A percentile compares a stretch with the other conserved stretches of the same genome.
Conservation (phyloP, 768 basidiomycete species). For the Mycena floridula region DNA sequence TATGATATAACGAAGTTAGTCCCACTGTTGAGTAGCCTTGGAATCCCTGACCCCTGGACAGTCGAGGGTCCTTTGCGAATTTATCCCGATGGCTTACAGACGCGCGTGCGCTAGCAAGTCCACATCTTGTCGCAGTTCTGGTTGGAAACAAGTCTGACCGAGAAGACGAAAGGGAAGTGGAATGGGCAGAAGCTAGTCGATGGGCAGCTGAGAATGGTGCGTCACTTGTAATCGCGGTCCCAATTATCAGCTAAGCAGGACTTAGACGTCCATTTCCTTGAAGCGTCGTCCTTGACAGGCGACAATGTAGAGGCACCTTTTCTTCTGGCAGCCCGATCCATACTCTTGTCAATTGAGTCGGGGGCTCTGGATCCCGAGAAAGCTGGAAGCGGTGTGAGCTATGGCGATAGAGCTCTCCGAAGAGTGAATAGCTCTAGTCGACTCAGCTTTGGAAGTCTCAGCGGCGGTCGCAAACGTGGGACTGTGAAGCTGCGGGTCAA, state of each 20-base stretch:
- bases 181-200: slow-evolving; percentile 89
- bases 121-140: slow-evolving; percentile 82
- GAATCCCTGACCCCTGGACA: slow-evolving; percentile 24
- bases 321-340: slow-evolving; percentile 77
- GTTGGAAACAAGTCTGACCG: slow-evolving; percentile 95
- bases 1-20: slow-evolving; percentile 88
- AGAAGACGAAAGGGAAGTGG: slow-evolving; percentile 93
- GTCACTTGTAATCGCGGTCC: slow-evolving; percentile 8
- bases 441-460: slow-evolving; percentile 79
- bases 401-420: slow-evolving; percentile 89
- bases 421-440: slow-evolving; percentile 90
- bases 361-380: slow-evolving; percentile 90
- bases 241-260: not conserved
- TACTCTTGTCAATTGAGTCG: slow-evolving; percentile 86
- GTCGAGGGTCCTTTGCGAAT: slow-evolving; percentile 82
- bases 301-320: slow-evolving; percentile 96
- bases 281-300: slow-evolving; percentile 86
- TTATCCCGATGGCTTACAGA: slow-evolving; percentile 89
- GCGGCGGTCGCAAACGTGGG: slow-evolving; percentile 55
- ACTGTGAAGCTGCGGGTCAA: slow-evolving; percentile 56
- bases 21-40: slow-evolving; percentile 1
- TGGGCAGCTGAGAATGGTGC: slow-evolving; percentile 96
- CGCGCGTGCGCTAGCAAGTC: slow-evolving; percentile 87
- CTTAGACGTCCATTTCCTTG: slow-evolving; percentile 87
- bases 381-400: slow-evolving; percentile 91